phyloP scores from a whole-genome alignment of 2,329 filamentous ascomycete species.

The Pezicula rhizophila region DNA sequence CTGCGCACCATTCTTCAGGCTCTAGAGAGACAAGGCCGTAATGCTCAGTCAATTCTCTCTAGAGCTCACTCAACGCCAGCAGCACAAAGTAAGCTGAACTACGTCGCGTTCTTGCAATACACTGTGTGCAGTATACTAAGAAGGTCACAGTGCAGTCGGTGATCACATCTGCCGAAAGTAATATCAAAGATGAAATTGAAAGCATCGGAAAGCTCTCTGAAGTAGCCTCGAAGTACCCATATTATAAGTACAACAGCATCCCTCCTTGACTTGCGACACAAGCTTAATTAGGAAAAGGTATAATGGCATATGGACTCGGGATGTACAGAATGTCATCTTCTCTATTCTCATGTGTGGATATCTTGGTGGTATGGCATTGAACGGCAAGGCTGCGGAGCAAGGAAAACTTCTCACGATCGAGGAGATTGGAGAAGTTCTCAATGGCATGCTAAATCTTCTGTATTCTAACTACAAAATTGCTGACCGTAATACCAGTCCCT shows the following conservation, averaged over 20 bases:
- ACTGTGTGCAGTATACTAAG: conserved; percentile 7
- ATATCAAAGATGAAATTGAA: conserved; percentile 65
- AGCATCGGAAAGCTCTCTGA: conserved; percentile 64
- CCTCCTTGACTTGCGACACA: not conserved
- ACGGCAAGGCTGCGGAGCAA: conserved; percentile 45
- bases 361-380: conserved; percentile 65
- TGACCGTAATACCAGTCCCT: conserved; percentile 54
- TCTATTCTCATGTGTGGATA: conserved; percentile 58
- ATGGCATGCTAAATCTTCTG: conserved; percentile 36
- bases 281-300: conserved; percentile 41
- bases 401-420: conserved; percentile 79
- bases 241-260: conserved; percentile 69
- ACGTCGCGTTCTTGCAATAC: not conserved
- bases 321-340: conserved; percentile 71
- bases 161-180: conserved; percentile 61
- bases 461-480: conserved; percentile 2
- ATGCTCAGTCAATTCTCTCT: conserved; percentile 76
- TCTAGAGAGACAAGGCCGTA: conserved; percentile 77
- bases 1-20: conserved; percentile 75
- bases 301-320: conserved; percentile 79
- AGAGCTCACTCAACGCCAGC: conserved; percentile 83
- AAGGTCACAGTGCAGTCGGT: conserved; percentile 54
- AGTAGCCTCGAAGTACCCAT: conserved; percentile 79
- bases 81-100: conserved; percentile 43
- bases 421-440: conserved; percentile 72